These are phyloP conservation scores for Alternaria gaisen DNA, from an alignment of 2,329 filamentous ascomycete genomes.

Conservation along the genomic window DNA sequence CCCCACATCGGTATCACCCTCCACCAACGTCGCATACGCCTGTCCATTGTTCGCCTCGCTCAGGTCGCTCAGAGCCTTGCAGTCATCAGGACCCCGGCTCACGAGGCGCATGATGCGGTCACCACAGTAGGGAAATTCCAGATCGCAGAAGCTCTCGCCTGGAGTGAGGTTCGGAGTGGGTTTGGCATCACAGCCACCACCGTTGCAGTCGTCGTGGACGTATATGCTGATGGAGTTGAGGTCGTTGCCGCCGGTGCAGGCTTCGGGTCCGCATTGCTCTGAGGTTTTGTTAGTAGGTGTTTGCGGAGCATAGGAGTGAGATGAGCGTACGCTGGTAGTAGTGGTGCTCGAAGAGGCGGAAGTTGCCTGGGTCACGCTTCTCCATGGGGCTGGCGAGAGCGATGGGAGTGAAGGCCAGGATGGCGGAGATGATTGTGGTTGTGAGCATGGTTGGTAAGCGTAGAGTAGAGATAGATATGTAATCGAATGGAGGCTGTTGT, in stretches of 20 bases:
- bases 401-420: not conserved
- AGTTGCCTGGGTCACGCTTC: not conserved
- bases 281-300: no score
- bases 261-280: not conserved
- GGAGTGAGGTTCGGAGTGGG: no score
- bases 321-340: not conserved
- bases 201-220: not conserved
- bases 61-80: not conserved
- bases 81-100: no score
- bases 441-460: not conserved
- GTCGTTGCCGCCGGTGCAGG: not conserved
- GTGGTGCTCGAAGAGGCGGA: not conserved
- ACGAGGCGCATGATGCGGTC: no score
- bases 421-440: not conserved
- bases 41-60: not conserved
- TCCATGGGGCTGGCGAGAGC: not conserved
- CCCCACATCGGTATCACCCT: not conserved
- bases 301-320: rapidly evolving
- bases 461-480: not conserved
- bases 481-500: not conserved
- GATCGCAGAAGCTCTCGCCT: no score
- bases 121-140: no score
- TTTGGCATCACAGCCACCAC: not conserved
- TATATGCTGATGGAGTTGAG: not conserved
- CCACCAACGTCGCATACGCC: not conserved